Evolutionary conservation across 1,284 basidiomycete species (phyloP).

Genomic region (Papiliotrema terrestris): DNA sequence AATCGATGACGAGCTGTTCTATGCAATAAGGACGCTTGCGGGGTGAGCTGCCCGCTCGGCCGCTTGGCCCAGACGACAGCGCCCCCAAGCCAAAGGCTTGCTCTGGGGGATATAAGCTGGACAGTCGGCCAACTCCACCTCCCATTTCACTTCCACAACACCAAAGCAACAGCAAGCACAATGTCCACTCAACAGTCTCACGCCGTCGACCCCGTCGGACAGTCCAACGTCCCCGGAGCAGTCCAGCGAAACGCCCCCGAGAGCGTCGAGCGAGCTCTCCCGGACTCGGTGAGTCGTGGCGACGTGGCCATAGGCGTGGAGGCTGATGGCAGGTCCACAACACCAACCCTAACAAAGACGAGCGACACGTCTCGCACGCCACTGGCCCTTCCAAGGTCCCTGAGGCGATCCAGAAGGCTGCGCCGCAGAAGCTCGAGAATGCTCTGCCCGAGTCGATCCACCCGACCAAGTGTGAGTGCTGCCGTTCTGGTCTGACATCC

Average conservation of each 20-base stretch:
- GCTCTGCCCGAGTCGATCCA: conserved; percentile 22
- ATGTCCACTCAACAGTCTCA: conserved; percentile 9
- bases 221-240: conserved; percentile 18
- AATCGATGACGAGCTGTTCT: no score
- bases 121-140: no score
- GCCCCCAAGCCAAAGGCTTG: no score
- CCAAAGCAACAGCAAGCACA: not conserved
- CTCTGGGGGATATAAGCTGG: no score
- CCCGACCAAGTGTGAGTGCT: conserved; percentile 17
- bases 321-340: conserved; percentile 15
- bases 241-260: conserved; percentile 18
- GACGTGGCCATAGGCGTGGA: not conserved
- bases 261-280: conserved; percentile 15
- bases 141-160: not conserved
- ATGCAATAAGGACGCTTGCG: no score
- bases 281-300: conserved; percentile 14
- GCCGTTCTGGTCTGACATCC: not conserved
- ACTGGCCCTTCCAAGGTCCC: conserved; percentile 24
- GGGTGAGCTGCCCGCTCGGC: no score
- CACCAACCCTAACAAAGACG: conserved; percentile 16
- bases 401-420: conserved; percentile 27
- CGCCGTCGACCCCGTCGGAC: conserved; percentile 17
- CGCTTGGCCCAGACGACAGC: no score
- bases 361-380: conserved; percentile 15
- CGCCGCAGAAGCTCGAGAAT: conserved; percentile 20